Base-by-base conservation (phyloP, 345 rosid species). In the Eucalyptus sp. region DNA sequence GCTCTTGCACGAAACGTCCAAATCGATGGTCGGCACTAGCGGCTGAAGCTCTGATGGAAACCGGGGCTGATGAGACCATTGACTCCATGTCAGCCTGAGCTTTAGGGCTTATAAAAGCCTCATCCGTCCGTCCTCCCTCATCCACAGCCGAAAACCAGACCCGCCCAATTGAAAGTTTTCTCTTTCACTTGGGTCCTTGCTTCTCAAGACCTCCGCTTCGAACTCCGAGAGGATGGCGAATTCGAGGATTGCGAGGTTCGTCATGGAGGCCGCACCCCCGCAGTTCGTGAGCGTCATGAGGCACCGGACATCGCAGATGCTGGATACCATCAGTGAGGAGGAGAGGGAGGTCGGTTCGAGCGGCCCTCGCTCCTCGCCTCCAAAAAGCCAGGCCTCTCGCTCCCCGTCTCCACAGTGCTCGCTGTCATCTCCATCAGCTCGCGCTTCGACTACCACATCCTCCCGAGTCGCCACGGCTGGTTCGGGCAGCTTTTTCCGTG, bases 301-400 rank as follows among this genome's bases (percentile, higher is more conserved):
- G 93, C 93, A 87, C 49, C 92, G 97, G 89, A 93, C 98, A n/a
- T 91, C 94, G 7, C 95, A 95, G 90, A 92, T 95, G 91, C 88
- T 97, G 89, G 99, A 98, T 89, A 96, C 99, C 10, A 98, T 98
- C 88, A 93, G 88, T 13, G 99, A 97, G 88, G 99, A 97, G 90
- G 99, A 96, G 56, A 96, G 94, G 62, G 90, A 92, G 54, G 79
- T 89, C 86, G 46, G 87, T 90, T 17, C 91, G 49, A 91, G 88
- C 88, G 37, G 89, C 92, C 76, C 88, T 93, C 16, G 44, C 84
- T 50, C 25, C 58, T 49, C 60, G 12, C 50, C 48, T 37, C 62
- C 89, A 2, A 64, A 76, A 76, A 76, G 48, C 48, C 84, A 11
- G 27, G 48, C 84, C 48, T 41, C 84, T 76, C 13, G 29, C 84